Conservation (phyloP, 202 grass and related monocot genomes). For the Bolboschoenoplectus hybrid region DNA sequence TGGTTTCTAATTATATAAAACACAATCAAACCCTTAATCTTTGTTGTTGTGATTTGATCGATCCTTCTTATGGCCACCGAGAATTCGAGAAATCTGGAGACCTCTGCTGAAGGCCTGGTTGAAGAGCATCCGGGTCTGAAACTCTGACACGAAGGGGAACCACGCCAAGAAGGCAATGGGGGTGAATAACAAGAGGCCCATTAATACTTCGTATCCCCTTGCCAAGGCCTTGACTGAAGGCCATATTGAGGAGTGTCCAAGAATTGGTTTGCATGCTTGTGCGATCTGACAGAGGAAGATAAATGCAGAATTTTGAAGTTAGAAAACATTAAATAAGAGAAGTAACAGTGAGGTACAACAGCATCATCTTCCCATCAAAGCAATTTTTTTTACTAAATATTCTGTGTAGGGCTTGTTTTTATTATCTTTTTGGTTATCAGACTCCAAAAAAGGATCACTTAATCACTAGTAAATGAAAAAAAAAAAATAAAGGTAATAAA, state of each 20-base stretch:
- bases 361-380: background rate
- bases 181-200: slow-evolving; percentile 74
- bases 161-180: slow-evolving; percentile 76
- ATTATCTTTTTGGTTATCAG: background rate
- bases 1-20: slow-evolving; percentile 18
- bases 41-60: slow-evolving; percentile 63
- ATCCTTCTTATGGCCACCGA: slow-evolving; percentile 82
- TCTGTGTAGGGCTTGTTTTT: background rate
- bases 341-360: background rate
- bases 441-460: background rate
- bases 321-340: background rate
- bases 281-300: slow-evolving; percentile 49
- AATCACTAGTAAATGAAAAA: background rate
- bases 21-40: slow-evolving; percentile 45
- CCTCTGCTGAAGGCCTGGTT: slow-evolving; percentile 43
- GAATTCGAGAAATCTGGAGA: slow-evolving; percentile 82
- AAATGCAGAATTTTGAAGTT: background rate
- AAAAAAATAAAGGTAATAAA: background rate
- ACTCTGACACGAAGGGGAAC: slow-evolving; percentile 87
- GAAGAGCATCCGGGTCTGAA: slow-evolving; percentile 89
- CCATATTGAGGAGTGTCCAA: slow-evolving; percentile 56
- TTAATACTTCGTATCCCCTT: slow-evolving; percentile 77
- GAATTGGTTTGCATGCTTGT: slow-evolving; percentile 59
- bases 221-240: slow-evolving; percentile 77
- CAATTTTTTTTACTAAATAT: background rate